A percentile compares a stretch with the other conserved stretches of the same genome.
Conservation (phyloP, 179 eudicot species). For the Sideroxylon spinosum region DNA sequence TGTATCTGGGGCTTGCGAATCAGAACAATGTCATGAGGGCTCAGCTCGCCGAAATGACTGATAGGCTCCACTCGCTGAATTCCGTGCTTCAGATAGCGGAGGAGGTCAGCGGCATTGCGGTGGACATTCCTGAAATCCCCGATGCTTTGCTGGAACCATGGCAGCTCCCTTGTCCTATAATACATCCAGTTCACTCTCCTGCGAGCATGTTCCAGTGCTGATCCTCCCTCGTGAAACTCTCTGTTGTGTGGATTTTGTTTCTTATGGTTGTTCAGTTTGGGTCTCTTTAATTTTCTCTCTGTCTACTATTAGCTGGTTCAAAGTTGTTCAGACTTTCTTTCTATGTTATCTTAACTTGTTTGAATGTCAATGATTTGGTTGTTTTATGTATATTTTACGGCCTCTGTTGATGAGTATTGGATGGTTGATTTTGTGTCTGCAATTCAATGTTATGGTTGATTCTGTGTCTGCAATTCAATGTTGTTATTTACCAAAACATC, state of each 20-base stretch:
- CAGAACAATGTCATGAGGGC: constrained; percentile 75
- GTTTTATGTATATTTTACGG: background rate
- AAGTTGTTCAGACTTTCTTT: background rate
- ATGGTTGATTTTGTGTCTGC: background rate
- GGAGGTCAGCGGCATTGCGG: constrained; percentile 53
- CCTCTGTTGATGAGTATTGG: too few relatives aligned
- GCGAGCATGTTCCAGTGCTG: constrained; percentile 44
- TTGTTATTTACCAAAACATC: background rate
- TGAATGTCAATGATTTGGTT: background rate
- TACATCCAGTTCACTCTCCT: constrained; percentile 38
- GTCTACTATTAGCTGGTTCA: background rate
- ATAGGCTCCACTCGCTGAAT: constrained; percentile 54
- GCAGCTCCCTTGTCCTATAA: constrained; percentile 66
- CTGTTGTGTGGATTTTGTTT: background rate
- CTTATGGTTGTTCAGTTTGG: background rate
- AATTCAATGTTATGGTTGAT: background rate
- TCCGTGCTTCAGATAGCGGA: constrained; percentile 52
- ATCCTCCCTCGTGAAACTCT: constrained; percentile 1
- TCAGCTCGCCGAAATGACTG: constrained; percentile 59
- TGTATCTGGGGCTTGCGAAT: constrained; percentile 33
- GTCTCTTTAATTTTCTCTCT: background rate
- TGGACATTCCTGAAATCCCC: constrained; percentile 74
- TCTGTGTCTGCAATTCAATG: background rate
- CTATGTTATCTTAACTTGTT: constrained; percentile 6
- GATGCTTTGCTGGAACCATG: constrained; percentile 70